phyloP scores from a whole-genome alignment of 805 yeast genomes.

The Candida xyloterini region DNA sequence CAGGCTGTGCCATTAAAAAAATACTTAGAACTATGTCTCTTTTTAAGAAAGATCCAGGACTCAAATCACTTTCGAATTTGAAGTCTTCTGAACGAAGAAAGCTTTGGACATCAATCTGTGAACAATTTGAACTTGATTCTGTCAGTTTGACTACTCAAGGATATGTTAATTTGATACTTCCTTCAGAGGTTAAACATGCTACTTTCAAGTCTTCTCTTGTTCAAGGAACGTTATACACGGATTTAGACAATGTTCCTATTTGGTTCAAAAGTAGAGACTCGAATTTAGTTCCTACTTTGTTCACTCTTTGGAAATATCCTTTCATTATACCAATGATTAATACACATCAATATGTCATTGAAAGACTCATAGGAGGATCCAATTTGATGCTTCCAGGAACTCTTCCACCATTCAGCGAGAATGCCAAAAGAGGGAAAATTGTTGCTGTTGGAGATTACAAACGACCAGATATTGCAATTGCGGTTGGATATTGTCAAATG shows the following conservation, averaged over 20 bases:
- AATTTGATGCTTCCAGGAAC: constrained; percentile 76
- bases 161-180: constrained; percentile 40
- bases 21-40: constrained; percentile 3
- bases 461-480: constrained; percentile 61
- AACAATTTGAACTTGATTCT: constrained; percentile 39
- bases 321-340: constrained; percentile 60
- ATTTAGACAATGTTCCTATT: constrained; percentile 61
- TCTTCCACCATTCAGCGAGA: constrained; percentile 53
- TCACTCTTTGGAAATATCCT: constrained; percentile 68
- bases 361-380: constrained; percentile 73
- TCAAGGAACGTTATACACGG: constrained; percentile 65
- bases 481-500: constrained; percentile 62
- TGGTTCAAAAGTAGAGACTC: constrained; percentile 67
- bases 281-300: constrained; percentile 64
- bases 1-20: constrained; percentile 8
- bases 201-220: constrained; percentile 51
- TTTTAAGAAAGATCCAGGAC: constrained; percentile 51
- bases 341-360: constrained; percentile 75
- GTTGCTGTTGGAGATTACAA: constrained; percentile 70
- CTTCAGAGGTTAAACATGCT: constrained; percentile 59
- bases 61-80: constrained; percentile 74
- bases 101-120: constrained; percentile 43
- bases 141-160: constrained; percentile 39
- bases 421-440: constrained; percentile 48
- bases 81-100: constrained; percentile 78